Evolutionary conservation across 768 basidiomycete species (phyloP).

Genomic region (Trametes meyenii): DNA sequence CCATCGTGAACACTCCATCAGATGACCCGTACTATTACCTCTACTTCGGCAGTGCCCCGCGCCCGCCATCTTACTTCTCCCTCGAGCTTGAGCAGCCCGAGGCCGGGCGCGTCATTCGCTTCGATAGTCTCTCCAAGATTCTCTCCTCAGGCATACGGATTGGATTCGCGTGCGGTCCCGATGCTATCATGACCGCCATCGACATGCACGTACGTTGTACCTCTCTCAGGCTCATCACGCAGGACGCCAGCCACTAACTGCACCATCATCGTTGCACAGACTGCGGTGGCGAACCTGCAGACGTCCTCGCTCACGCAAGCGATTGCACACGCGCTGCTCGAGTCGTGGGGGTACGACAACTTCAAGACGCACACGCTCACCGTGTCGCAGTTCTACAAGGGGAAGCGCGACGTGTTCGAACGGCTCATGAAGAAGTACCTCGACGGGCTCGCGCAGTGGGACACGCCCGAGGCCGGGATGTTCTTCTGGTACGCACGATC

Average conservation of each 20-base stretch:
- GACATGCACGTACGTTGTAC: constrained; percentile 64
- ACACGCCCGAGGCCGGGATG: constrained; percentile 78
- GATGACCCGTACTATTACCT: constrained; percentile 84
- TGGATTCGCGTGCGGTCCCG: constrained; percentile 82
- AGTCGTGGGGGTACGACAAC: constrained; percentile 78
- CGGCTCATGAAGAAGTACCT: constrained; percentile 74
- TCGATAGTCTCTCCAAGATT: constrained; percentile 91
- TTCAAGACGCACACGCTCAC: constrained; percentile 69
- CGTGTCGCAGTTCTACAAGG: constrained; percentile 74
- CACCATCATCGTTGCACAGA: constrained; percentile 44
- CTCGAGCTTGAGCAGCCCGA: constrained; percentile 64
- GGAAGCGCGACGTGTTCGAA: constrained; percentile 81
- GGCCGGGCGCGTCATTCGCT: constrained; percentile 83
- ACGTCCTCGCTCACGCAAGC: constrained; percentile 67
- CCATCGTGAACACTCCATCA: constrained; percentile 30
- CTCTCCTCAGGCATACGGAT: constrained; percentile 77
- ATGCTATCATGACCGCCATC: constrained; percentile 65
- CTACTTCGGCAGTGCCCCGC: constrained; percentile 67
- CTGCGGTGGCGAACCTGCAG: constrained; percentile 70
- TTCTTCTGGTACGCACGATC: constrained; percentile 74
- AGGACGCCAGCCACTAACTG: not conserved
- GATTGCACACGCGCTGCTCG: constrained; percentile 59
- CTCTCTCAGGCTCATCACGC: not conserved
- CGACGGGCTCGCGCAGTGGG: constrained; percentile 74
- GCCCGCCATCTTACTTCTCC: constrained; percentile 80